These are phyloP conservation scores for Daldinia childiae DNA, from an alignment of 495 filamentous ascomycete genomes.

Conservation along the genomic window DNA sequence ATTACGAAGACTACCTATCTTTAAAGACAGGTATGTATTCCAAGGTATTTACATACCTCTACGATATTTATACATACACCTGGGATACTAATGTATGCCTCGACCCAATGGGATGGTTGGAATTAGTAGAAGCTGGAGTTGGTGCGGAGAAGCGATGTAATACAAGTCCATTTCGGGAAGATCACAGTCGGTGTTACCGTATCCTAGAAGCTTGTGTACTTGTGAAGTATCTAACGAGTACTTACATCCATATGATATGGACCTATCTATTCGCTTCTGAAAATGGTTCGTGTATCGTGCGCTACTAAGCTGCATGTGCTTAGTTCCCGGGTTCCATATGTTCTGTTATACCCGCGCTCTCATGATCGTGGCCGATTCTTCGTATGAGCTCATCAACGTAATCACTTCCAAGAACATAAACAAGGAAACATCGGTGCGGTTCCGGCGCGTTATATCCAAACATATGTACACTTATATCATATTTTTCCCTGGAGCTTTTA, in stretches of 20 bases:
- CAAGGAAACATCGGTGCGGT: too few species aligned
- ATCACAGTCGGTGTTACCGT: constrained; percentile 26
- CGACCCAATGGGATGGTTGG: background rate
- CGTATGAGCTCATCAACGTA: background rate
- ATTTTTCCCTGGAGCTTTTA: background rate
- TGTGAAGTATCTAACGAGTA: constrained; percentile 17
- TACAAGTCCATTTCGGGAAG: constrained; percentile 27
- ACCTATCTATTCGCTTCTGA: background rate
- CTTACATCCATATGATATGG: too few species aligned
- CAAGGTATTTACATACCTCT: too few species aligned
- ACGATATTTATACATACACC: background rate
- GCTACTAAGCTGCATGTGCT: background rate
- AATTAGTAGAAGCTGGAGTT: constrained; percentile 18
- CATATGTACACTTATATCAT: background rate
- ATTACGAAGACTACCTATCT: too few species aligned
- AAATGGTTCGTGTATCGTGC: background rate
- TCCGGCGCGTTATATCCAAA: too few species aligned
- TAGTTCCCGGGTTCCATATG: background rate
- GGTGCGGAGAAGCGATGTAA: constrained; percentile 20
- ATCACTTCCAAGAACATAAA: too few species aligned
- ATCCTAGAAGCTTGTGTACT: constrained; percentile 3
- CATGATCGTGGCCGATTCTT: background rate
- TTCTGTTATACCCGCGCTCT: background rate
- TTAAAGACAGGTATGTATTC: too few species aligned
- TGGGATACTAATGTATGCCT: background rate